Conservation (phyloP, 108 stramenopile genomes). For the Bacterosira constricta region DNA sequence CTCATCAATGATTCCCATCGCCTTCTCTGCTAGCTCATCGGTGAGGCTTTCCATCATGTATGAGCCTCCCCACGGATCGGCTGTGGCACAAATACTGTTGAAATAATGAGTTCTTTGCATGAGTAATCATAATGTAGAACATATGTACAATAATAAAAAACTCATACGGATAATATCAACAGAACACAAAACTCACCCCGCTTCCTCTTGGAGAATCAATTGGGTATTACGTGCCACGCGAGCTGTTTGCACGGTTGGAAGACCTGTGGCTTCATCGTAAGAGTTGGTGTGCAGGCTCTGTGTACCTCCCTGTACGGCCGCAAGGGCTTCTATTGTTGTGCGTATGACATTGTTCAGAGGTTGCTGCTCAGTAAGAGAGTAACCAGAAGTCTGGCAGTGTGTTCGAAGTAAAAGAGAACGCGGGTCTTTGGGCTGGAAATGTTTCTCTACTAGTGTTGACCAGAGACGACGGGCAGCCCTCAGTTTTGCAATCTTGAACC, state of each 20-base stretch:
- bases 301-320: constrained; percentile 97
- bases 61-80: constrained; percentile 91
- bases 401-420: constrained; percentile 93
- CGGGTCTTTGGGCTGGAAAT: constrained; percentile 90
- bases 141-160: too few species aligned
- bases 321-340: constrained; percentile 97
- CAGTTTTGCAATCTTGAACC: constrained; percentile 82
- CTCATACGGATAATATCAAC: constrained; percentile 93
- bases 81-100: constrained; percentile 41
- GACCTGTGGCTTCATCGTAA: constrained; percentile 97
- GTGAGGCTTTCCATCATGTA: constrained; percentile 99
- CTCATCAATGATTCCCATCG: constrained; percentile 88
- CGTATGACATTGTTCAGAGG: constrained; percentile 98
- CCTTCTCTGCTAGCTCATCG: constrained; percentile 89
- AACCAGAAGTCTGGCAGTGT: constrained; percentile 96
- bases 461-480: constrained; percentile 91
- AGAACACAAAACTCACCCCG: too few species aligned
- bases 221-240: constrained; percentile 98
- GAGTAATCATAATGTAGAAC: too few species aligned
- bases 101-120: too few species aligned
- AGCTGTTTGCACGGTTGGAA: constrained; percentile 95
- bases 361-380: constrained; percentile 95
- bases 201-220: constrained; percentile 97
- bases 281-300: constrained; percentile 99
- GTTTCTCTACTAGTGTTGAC: constrained; percentile 89